These are phyloP conservation scores for Paramyrothecium roridum DNA, from an alignment of 2,329 filamentous ascomycete species.

Conservation along the genomic window DNA sequence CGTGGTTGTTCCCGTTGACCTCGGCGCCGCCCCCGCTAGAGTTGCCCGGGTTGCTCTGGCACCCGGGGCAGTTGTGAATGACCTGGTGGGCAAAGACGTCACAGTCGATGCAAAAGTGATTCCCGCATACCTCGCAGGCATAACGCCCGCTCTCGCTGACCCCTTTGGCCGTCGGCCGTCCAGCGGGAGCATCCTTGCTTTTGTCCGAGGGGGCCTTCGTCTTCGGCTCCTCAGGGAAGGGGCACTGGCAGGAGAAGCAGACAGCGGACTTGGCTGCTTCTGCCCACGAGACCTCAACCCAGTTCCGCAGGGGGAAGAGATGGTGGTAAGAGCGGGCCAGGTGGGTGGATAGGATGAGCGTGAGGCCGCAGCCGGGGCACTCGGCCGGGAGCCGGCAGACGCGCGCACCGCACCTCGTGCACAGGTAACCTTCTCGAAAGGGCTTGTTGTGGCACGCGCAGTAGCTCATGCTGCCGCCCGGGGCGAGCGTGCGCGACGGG, in stretches of 20 bases:
- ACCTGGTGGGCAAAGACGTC: constrained; percentile 94
- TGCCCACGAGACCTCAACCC: constrained; percentile 84
- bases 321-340: constrained; percentile 91
- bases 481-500: constrained; percentile 77
- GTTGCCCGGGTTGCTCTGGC: constrained; percentile 50
- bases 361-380: constrained; percentile 87
- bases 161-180: constrained; percentile 45
- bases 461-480: constrained; percentile 62
- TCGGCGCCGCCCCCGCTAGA: constrained; percentile 12
- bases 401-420: constrained; percentile 82
- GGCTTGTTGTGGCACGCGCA: constrained; percentile 90
- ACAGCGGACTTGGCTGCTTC: constrained; percentile 59
- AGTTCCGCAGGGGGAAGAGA: constrained; percentile 85
- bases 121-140: constrained; percentile 79
- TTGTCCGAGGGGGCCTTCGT: constrained; percentile 11
- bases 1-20: constrained; percentile 26
- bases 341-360: constrained; percentile 90
- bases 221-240: constrained; percentile 58
- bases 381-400: constrained; percentile 88
- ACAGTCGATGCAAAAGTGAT: constrained; percentile 97
- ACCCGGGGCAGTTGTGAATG: constrained; percentile 93
- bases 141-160: constrained; percentile 87
- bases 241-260: constrained; percentile 75
- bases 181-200: constrained; percentile 14
- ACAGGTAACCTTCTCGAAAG: constrained; percentile 81